These are phyloP conservation scores for Pulveroboletus sp. DNA, from an alignment of 768 basidiomycete species.

Conservation along the genomic window DNA sequence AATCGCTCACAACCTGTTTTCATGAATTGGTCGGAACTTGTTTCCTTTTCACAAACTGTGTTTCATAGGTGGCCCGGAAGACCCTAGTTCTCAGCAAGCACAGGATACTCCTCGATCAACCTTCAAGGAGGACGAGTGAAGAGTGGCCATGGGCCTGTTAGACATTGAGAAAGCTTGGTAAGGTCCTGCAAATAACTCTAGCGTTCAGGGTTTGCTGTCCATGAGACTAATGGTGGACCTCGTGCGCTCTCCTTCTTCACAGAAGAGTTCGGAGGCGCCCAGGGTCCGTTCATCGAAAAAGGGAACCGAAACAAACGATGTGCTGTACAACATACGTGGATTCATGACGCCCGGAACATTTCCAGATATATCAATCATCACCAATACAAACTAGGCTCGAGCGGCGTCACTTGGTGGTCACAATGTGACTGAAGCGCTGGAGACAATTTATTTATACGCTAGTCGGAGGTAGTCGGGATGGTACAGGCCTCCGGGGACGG, in stretches of 20 bases:
- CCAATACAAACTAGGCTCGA: constrained; percentile 19
- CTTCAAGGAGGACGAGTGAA: neutral
- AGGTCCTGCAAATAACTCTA: neutral
- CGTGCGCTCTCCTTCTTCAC: neutral
- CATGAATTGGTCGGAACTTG: neutral
- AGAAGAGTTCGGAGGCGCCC: neutral
- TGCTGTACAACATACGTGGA: neutral
- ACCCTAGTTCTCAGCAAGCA: neutral
- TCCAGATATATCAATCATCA: constrained; percentile 16
- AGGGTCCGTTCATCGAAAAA: neutral
- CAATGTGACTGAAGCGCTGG: constrained; percentile 28
- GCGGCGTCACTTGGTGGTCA: constrained; percentile 32
- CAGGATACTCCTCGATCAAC: too few relatives aligned
- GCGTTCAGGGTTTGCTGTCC: neutral
- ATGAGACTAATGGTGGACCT: neutral
- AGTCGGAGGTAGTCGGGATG: constrained; percentile 31
- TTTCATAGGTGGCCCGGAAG: neutral
- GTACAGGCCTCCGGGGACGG: constrained; percentile 35
- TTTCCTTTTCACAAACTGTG: neutral
- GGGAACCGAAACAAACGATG: neutral
- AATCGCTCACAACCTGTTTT: neutral
- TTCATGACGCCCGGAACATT: neutral
- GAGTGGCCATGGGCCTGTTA: neutral
- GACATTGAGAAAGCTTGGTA: neutral
- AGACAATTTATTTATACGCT: constrained; percentile 29